Evolutionary conservation across 1,139 yeast genomes (phyloP), one percentile per base, ranked within the genome.

Genomic region (Blastobotrys petasosporus): DNA sequence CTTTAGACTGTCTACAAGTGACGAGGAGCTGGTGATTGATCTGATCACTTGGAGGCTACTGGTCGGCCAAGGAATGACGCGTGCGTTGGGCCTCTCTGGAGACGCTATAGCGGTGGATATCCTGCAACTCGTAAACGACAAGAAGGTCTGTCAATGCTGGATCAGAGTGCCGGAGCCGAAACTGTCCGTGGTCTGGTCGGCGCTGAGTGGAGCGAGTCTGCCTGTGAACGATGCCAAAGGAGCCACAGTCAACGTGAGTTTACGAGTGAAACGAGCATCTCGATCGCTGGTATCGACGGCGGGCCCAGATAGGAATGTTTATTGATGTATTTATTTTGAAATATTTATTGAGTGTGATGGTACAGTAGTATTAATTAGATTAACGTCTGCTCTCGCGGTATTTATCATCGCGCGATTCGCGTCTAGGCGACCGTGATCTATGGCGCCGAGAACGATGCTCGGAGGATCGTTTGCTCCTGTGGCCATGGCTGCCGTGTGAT

Each of bases 41-140:
- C 47, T 57, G 13, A 57, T 72, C 29, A 65, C 76, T 2, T 75
- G 78, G 77, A 67, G 67, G 51, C 52, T 71, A 17, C 47, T 66
- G 25, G 60, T 74, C 11, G 49, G 53, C 15, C 51, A 62, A 2
- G 65, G 72, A 28, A 52, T 75, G 47, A 54, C 58, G 34, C 62
- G 63, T 42, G 59, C 66, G 41, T 59, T 66, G 35, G 79, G 79
- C 1, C 34, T 68, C 2, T 51, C 66, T 20, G 79, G 78, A 1
- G 68, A 67, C 37, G 64, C 76, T 2, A 59, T 68, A 1, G 70
- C 68, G 9, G 62, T 68, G 16, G 79, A 75, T 49, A 55, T 74
- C 13, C 51, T 73, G 44, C 65, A 63, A 29, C 34, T 49, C 3
- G 51, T 45, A 5, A 33, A 39, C 9, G 48, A 49, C n/a, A 44